A percentile compares a stretch with the other conserved stretches of the same genome.
These are phyloP conservation scores for Globisporangium irregulare DNA, from an alignment of 352 stramenopile genomes.

Conservation along the genomic window DNA sequence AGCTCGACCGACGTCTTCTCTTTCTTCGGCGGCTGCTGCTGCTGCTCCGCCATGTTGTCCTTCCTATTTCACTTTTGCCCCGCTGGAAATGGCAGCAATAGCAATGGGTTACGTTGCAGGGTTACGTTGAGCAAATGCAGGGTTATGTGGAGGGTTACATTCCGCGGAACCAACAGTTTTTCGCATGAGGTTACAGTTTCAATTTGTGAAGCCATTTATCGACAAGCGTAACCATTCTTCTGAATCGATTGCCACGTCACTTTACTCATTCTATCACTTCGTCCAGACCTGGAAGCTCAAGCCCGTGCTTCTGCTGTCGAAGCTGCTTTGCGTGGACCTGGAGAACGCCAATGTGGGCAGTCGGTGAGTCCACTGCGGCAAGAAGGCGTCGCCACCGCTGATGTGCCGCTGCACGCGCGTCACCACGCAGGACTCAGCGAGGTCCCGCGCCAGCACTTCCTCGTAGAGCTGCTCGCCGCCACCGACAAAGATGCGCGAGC, in stretches of 20 bases:
- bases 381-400: conserved; percentile 47
- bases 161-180: conserved; percentile 1
- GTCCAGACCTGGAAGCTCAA: conserved; percentile 20
- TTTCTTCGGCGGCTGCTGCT: conserved; percentile 17
- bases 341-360: conserved; percentile 40
- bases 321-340: background rate
- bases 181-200: background rate
- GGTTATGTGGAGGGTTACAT: background rate
- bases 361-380: conserved; percentile 46
- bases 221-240: background rate
- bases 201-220: conserved; percentile 5
- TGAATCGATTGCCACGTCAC: background rate
- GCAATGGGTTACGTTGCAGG: background rate
- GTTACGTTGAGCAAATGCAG: background rate
- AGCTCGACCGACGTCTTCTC: conserved; percentile 60
- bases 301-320: background rate
- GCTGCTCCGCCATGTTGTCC: background rate
- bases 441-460: conserved; percentile 42
- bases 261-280: conserved; percentile 2
- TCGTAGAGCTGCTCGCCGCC: conserved; percentile 58
- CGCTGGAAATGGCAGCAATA: background rate
- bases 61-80: background rate
- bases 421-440: conserved; percentile 58
- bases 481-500: conserved; percentile 53
- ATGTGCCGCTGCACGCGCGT: conserved; percentile 53